A percentile compares a stretch with the other conserved stretches of the same genome.
Evolutionary conservation across 192 early-diverging fungal genomes (phyloP).

Genomic region (Linnemannia zychae): DNA sequence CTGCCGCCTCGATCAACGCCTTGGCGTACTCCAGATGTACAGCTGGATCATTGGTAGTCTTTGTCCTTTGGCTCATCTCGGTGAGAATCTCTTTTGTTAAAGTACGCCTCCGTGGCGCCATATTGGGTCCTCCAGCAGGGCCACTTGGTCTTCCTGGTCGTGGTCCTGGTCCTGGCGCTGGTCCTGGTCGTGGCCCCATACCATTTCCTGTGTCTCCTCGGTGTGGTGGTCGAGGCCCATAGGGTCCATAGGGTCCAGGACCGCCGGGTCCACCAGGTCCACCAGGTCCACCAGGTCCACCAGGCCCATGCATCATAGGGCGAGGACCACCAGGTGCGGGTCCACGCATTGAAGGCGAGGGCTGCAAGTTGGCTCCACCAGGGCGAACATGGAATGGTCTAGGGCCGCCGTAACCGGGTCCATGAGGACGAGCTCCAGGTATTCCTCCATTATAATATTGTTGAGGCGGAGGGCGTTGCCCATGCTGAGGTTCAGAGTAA

Average conservation of each 20-base stretch:
- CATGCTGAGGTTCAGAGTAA: slow-evolving; percentile 17
- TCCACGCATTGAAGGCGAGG: slow-evolving; percentile 33
- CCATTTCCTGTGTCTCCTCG: slow-evolving; percentile 38
- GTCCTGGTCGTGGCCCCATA: slow-evolving; percentile 3
- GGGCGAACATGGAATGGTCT: slow-evolving; percentile 17
- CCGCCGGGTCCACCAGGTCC: not conserved
- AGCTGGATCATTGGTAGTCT: slow-evolving; percentile 72
- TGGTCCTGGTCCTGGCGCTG: slow-evolving; percentile 2
- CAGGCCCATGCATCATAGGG: slow-evolving; percentile 18
- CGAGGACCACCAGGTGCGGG: slow-evolving; percentile 42
- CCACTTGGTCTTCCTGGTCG: not conserved
- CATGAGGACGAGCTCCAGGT: slow-evolving; percentile 15
- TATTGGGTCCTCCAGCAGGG: not conserved
- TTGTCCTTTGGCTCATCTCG: slow-evolving; percentile 63
- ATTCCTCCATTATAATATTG: slow-evolving; percentile 35
- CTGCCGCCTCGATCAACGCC: slow-evolving; percentile 85
- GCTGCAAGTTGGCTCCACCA: slow-evolving; percentile 31
- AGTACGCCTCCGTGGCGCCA: slow-evolving; percentile 37
- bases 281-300: slow-evolving; percentile 14
- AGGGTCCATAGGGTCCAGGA: slow-evolving; percentile 10
- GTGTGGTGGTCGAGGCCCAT: slow-evolving; percentile 15
- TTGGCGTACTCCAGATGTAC: slow-evolving; percentile 90
- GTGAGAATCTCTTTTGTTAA: slow-evolving; percentile 43
- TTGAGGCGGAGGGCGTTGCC: slow-evolving; percentile 10
- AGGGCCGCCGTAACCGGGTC: slow-evolving; percentile 9